phyloP scores from a whole-genome alignment of 257 asterid species.

The Schizonepeta tenuifolia region DNA sequence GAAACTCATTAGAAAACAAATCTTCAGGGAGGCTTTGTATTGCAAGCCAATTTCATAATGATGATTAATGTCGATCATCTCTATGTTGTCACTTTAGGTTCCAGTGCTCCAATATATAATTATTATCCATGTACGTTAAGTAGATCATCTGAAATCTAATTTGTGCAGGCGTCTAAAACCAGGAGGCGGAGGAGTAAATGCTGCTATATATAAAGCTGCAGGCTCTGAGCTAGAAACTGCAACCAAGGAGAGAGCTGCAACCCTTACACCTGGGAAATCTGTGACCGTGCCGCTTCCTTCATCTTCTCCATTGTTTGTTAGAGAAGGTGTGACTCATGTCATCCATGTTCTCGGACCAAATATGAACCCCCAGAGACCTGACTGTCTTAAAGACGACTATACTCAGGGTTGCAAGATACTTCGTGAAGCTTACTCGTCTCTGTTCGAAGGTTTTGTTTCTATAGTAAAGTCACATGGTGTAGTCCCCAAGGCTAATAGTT shows the following conservation, averaged over 20 bases:
- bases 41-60: not conserved
- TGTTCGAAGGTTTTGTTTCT: constrained; percentile 79
- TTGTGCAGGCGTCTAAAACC: constrained; percentile 82
- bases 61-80: constrained; percentile 18
- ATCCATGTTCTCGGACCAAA: constrained; percentile 98
- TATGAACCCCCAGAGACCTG: constrained; percentile 90
- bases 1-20: constrained; percentile 2
- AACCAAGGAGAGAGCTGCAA: constrained; percentile 71
- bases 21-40: not conserved
- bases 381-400: constrained; percentile 75
- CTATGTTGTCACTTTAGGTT: not conserved
- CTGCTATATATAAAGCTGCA: constrained; percentile 84
- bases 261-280: constrained; percentile 74
- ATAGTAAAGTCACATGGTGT: constrained; percentile 39
- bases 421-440: constrained; percentile 80
- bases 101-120: constrained; percentile 25
- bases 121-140: constrained; percentile 21
- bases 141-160: constrained; percentile 43
- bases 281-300: constrained; percentile 76
- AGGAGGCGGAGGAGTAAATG: constrained; percentile 96
- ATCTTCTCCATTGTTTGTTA: constrained; percentile 64
- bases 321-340: constrained; percentile 86
- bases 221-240: constrained; percentile 76
- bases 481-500: constrained; percentile 22
- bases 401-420: constrained; percentile 71